phyloP scores from a whole-genome alignment of 2,329 filamentous ascomycete species.

The Claviceps maximensis region DNA sequence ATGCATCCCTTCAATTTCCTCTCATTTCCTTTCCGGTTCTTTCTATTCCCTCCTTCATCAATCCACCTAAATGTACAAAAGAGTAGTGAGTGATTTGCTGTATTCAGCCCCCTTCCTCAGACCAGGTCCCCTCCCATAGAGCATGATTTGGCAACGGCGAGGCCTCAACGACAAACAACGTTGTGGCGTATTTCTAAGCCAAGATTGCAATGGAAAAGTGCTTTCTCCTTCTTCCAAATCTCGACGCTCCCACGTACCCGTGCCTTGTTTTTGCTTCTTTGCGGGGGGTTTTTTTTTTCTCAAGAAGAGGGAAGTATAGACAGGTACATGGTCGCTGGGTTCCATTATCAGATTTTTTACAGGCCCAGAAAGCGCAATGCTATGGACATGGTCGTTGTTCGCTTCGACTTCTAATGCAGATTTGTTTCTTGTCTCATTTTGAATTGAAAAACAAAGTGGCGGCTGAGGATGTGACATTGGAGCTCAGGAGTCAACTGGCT shows the following conservation, averaged over 20 bases:
- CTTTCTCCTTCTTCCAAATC: neutral
- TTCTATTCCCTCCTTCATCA: neutral
- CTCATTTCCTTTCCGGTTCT: neutral
- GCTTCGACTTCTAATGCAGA: neutral
- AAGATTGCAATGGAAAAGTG: no score
- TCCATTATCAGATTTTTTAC: neutral
- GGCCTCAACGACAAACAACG: no score
- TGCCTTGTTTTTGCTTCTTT: neutral
- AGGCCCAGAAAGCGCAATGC: neutral
- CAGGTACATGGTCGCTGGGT: neutral
- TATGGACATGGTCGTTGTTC: neutral
- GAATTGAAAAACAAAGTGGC: neutral
- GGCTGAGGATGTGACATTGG: neutral
- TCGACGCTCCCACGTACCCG: conserved; percentile 2
- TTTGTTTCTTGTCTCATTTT: neutral
- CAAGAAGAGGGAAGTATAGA: neutral
- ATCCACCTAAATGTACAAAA: neutral
- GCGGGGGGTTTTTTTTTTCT: neutral
- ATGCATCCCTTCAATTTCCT: neutral
- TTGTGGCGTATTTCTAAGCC: no score
- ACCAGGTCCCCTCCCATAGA: neutral
- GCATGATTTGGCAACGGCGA: neutral
- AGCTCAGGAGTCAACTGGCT: neutral
- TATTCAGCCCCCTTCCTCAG: neutral
- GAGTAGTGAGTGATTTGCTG: neutral